Conservation (phyloP, 2,329 filamentous ascomycete species). For the Ophiostoma quercus region DNA sequence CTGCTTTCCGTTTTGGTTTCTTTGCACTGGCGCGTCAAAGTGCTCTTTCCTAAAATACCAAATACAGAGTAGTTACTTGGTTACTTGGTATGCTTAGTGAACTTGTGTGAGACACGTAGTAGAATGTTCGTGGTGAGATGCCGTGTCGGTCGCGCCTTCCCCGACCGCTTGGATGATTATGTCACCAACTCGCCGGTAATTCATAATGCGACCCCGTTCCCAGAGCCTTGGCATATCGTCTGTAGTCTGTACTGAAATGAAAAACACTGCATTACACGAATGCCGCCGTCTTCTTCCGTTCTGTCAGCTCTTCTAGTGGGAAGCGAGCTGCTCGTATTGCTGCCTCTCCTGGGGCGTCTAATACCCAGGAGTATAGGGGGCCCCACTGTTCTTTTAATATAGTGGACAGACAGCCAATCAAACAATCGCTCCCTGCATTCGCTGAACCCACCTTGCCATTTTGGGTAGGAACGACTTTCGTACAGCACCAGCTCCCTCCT, state of each 20-base stretch:
- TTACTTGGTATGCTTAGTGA: neutral
- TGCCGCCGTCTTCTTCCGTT: neutral
- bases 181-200: neutral
- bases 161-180: neutral
- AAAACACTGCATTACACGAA: neutral
- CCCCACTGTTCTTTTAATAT: conserved; percentile 5
- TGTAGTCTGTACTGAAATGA: neutral
- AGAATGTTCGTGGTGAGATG: neutral
- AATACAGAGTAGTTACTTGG: too few relatives aligned
- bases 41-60: neutral
- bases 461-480: conserved; percentile 3
- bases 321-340: neutral
- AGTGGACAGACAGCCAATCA: neutral
- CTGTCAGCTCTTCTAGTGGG: conserved; percentile 3
- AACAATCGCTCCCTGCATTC: neutral
- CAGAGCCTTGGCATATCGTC: neutral
- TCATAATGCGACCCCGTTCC: neutral
- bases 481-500: conserved; percentile 1
- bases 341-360: neutral
- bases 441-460: neutral
- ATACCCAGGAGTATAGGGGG: conserved; percentile 7
- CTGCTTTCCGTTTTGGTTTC: neutral
- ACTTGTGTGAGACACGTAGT: neutral
- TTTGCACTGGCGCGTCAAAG: neutral
- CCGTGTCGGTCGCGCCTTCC: neutral